Percentiles rank a stretch among this genome's conserved stretches.
Conservation (phyloP, 306 rosid species). For the Cicer arietinum region DNA sequence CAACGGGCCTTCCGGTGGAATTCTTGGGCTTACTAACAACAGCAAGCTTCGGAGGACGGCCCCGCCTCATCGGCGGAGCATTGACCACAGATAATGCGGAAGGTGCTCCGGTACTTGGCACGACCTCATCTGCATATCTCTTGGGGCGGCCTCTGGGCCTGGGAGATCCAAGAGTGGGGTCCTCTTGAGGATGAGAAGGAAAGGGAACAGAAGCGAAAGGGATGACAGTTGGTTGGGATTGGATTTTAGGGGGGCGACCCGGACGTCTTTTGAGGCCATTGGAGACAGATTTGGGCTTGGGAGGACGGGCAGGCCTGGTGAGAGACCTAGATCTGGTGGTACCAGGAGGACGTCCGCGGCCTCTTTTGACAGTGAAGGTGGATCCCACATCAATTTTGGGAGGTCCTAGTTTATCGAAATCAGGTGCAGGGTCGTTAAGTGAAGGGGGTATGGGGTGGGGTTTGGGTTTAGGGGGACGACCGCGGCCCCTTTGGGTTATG, state of each 20-base stretch:
- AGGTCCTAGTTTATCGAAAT: no score
- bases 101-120: not conserved
- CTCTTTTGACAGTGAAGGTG: constrained; percentile 35
- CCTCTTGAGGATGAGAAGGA: not conserved
- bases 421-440: no score
- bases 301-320: constrained; percentile 62
- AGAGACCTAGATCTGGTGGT: constrained; percentile 44
- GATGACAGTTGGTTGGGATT: constrained; percentile 51
- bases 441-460: not conserved
- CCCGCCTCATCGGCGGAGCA: not conserved
- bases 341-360: constrained; percentile 70
- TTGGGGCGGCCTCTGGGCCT: constrained; percentile 74
- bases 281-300: constrained; percentile 65
- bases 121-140: constrained; percentile 38
- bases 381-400: no score
- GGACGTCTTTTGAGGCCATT: constrained; percentile 62
- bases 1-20: constrained; percentile 54
- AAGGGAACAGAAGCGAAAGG: constrained; percentile 51
- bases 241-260: constrained; percentile 74
- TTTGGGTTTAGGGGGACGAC: constrained; percentile 68
- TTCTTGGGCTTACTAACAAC: constrained; percentile 39
- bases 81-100: no score
- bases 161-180: not conserved
- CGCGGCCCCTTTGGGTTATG: constrained; percentile 33
- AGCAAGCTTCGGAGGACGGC: constrained; percentile 46